Evolutionary conservation across 1,284 basidiomycete species (phyloP).

Genomic region (Sphagnurus paluster): DNA sequence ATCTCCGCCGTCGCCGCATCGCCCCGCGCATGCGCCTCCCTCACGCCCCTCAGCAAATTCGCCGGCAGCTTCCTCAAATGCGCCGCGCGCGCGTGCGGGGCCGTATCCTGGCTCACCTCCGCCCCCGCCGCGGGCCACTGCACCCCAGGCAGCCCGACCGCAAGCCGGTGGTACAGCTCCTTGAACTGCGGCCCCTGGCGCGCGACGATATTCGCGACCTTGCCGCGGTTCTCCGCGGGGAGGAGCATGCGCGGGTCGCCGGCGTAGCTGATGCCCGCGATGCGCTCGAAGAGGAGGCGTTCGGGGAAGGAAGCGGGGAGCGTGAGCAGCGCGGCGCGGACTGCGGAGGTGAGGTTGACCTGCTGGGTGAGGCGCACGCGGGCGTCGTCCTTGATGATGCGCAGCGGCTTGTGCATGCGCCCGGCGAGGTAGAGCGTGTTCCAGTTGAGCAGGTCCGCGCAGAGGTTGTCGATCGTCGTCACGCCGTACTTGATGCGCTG

Average conservation of each 20-base stretch:
- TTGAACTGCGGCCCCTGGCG: conserved; percentile 82
- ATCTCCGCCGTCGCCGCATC: conserved; percentile 21
- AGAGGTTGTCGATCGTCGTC: conserved; percentile 88
- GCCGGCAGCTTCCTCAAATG: conserved; percentile 79
- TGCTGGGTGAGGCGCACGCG: conserved; percentile 90
- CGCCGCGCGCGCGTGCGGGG: conserved; percentile 62
- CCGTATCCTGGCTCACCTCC: conserved; percentile 70
- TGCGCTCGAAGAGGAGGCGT: conserved; percentile 80
- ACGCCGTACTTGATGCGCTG: conserved; percentile 98
- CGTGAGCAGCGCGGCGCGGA: conserved; percentile 79
- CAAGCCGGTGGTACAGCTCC: conserved; percentile 81
- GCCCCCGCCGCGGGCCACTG: conserved; percentile 57
- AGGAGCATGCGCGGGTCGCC: conserved; percentile 94
- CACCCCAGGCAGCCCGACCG: conserved; percentile 75
- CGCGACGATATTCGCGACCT: conserved; percentile 95
- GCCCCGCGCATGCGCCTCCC: conserved; percentile 46
- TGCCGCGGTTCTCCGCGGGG: conserved; percentile 92
- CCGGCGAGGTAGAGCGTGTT: conserved; percentile 92
- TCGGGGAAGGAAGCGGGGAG: conserved; percentile 78
- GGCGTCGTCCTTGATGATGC: conserved; percentile 86
- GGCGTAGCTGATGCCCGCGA: conserved; percentile 86
- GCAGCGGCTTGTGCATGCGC: conserved; percentile 95
- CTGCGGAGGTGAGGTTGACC: conserved; percentile 89
- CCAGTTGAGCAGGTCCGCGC: conserved; percentile 92
- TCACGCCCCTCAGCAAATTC: conserved; percentile 59